A percentile compares a stretch with the other conserved stretches of the same genome.
These are phyloP conservation scores for Nakaseomyces nivariensis DNA, from an alignment of 1,139 yeast genomes.

Conservation along the genomic window DNA sequence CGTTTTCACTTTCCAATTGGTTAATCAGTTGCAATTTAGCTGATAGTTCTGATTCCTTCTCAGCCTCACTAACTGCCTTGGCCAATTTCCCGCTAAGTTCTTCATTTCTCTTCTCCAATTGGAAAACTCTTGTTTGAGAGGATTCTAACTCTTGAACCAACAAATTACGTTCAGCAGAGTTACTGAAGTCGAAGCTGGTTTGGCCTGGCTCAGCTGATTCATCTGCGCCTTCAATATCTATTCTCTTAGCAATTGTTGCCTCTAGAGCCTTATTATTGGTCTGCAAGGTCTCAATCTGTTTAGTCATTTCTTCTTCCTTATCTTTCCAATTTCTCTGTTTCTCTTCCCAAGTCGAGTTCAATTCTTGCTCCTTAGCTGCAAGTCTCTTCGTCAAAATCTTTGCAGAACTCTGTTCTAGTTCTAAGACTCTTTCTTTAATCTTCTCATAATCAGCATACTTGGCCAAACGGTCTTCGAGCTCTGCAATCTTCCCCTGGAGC, in stretches of 20 bases:
- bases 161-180: slow-evolving; percentile 41
- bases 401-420: slow-evolving; percentile 49
- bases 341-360: slow-evolving; percentile 49
- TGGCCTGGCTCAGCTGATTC: slow-evolving; percentile 8
- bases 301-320: slow-evolving; percentile 38
- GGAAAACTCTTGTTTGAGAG: slow-evolving; percentile 56
- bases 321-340: slow-evolving; percentile 52
- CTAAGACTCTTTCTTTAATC: slow-evolving; percentile 49
- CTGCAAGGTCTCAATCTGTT: slow-evolving; percentile 39
- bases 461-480: slow-evolving; percentile 51
- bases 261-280: slow-evolving; percentile 41
- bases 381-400: slow-evolving; percentile 39
- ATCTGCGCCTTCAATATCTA: slow-evolving; percentile 28
- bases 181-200: slow-evolving; percentile 4
- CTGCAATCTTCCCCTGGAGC: slow-evolving; percentile 44
- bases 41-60: slow-evolving; percentile 27
- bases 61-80: slow-evolving; percentile 28
- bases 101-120: slow-evolving; percentile 71
- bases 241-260: slow-evolving; percentile 44
- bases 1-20: slow-evolving; percentile 60
- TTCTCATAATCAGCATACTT: slow-evolving; percentile 71
- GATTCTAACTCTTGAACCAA: slow-evolving; percentile 67
- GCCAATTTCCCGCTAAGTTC: slow-evolving; percentile 59
- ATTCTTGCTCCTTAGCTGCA: slow-evolving; percentile 52
- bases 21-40: slow-evolving; percentile 36